Conservation (phyloP, 1,284 basidiomycete genomes). For the Trametes sp. region DNA sequence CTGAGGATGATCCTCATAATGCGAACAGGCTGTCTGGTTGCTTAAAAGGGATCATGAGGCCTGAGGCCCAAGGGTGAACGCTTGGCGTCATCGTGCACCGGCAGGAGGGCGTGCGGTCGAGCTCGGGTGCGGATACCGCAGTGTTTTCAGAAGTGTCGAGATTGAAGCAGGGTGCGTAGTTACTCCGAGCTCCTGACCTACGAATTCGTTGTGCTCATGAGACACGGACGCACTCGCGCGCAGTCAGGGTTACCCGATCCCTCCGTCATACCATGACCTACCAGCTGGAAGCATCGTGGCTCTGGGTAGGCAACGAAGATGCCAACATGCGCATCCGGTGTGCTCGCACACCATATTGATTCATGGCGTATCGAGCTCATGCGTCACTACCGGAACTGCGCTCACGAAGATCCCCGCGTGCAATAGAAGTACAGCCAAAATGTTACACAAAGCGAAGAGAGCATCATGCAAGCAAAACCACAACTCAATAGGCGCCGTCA, state of each 20-base stretch:
- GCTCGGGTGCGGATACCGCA: too few species aligned
- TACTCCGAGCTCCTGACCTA: not conserved
- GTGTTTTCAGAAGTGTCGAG: too few species aligned
- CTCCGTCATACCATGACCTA: not conserved
- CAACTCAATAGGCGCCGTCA: not conserved
- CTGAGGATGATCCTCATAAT: too few species aligned
- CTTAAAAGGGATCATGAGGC: too few species aligned
- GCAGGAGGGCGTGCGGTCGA: too few species aligned
- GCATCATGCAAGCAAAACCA: not conserved
- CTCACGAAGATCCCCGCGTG: not conserved
- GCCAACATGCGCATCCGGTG: not conserved
- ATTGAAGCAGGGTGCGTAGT: too few species aligned
- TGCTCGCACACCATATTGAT: not conserved
- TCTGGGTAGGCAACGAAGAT: too few species aligned
- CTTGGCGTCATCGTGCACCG: too few species aligned
- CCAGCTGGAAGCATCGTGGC: not conserved
- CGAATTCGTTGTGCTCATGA: not conserved
- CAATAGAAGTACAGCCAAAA: not conserved
- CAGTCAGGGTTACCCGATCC: not conserved
- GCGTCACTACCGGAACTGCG: not conserved
- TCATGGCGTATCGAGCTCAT: not conserved
- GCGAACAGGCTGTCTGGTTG: too few species aligned
- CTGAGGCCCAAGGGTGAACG: too few species aligned
- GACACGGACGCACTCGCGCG: not conserved
- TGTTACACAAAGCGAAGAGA: constrained; percentile 7